Conservation (phyloP, 73 alveolate species). For the Tetrahymena malaccensis region DNA sequence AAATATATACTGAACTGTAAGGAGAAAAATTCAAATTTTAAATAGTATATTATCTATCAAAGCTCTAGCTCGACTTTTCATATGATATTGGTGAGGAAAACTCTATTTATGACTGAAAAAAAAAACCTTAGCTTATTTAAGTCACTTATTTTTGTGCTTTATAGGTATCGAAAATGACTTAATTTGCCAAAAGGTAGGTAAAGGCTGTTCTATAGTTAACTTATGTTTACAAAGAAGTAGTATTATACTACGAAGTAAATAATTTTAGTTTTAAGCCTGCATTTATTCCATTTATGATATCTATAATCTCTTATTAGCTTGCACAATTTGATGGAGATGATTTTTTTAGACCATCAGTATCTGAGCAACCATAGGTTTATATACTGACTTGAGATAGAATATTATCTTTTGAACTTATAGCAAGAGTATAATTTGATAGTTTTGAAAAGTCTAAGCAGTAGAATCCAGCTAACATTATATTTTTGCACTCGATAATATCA, state of each 20-base stretch:
- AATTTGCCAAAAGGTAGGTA: background rate
- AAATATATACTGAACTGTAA: too few relatives aligned
- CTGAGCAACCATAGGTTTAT: background rate
- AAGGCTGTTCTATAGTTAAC: background rate
- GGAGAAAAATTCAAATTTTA: too few relatives aligned
- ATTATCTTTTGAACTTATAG: background rate
- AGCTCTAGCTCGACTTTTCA: too few relatives aligned
- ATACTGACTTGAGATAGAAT: background rate
- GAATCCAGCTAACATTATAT: background rate
- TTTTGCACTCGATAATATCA: background rate
- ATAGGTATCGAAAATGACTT: too few relatives aligned
- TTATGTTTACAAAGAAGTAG: background rate
- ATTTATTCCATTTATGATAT: background rate
- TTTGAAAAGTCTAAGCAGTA: background rate
- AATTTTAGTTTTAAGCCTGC: background rate
- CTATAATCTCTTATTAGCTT: too few relatives aligned
- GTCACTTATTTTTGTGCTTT: background rate
- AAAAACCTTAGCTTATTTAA: background rate
- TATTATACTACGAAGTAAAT: background rate
- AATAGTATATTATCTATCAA: too few relatives aligned
- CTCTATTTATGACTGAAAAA: too few relatives aligned
- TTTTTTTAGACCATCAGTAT: background rate
- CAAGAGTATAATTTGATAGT: background rate
- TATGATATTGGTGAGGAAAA: too few relatives aligned
- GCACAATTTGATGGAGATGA: background rate